phyloP scores from a whole-genome alignment of 345 rosid genomes.

The Acer negundo region DNA sequence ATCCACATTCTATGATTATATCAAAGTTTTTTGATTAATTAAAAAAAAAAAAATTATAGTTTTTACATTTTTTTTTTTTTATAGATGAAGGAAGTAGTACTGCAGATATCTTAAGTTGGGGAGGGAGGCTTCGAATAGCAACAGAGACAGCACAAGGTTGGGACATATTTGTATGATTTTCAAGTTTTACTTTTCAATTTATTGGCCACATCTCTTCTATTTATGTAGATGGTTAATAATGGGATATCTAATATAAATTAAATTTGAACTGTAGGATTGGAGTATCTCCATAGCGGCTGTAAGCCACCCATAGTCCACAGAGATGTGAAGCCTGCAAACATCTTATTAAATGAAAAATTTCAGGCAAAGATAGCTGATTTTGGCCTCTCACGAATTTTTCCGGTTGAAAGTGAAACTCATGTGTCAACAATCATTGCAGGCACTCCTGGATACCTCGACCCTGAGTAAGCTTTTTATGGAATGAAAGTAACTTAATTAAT shows the following conservation, averaged over 20 bases:
- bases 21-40: neutral
- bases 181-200: neutral
- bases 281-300: constrained; percentile 62
- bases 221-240: no score
- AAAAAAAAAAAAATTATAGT: no score
- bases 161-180: neutral
- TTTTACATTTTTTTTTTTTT: neutral
- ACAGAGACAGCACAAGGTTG: constrained; percentile 57
- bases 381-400: constrained; percentile 52
- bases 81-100: constrained; percentile 24
- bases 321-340: constrained; percentile 58
- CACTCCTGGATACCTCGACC: constrained; percentile 51
- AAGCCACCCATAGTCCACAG: constrained; percentile 65
- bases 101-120: constrained; percentile 35
- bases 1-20: neutral
- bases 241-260: neutral
- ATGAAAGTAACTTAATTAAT: neutral
- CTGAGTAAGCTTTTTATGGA: constrained; percentile 5
- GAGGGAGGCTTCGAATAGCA: constrained; percentile 41
- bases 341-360: constrained; percentile 43
- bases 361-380: constrained; percentile 68
- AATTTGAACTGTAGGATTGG: constrained; percentile 43
- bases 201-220: no score
- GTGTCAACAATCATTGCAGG: constrained; percentile 50
- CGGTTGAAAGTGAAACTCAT: constrained; percentile 33